Evolutionary conservation across 2,329 filamentous ascomycete genomes (phyloP).

Genomic region (Pseudocercospora vitis): DNA sequence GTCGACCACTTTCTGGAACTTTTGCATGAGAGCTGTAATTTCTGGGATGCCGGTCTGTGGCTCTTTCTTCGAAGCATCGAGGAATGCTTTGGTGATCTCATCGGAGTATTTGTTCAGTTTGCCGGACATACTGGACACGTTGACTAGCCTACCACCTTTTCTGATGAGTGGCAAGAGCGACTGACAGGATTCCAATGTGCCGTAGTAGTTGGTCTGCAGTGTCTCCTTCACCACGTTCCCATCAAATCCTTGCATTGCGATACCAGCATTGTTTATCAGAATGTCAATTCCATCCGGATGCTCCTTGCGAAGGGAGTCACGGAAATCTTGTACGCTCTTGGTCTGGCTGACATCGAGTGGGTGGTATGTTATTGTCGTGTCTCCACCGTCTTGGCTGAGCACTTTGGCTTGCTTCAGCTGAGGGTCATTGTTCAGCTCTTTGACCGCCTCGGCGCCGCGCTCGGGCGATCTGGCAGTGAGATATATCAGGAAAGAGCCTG

Average conservation of each 20-base stretch:
- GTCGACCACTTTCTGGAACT: slow-evolving; percentile 50
- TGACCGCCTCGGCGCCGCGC: slow-evolving; percentile 50
- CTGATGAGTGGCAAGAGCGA: slow-evolving; percentile 50
- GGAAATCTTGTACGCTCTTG: slow-evolving; percentile 47
- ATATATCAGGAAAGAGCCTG: slow-evolving; percentile 54
- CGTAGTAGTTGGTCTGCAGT: slow-evolving; percentile 54
- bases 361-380: slow-evolving; percentile 51
- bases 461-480: slow-evolving; percentile 53
- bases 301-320: slow-evolving; percentile 43
- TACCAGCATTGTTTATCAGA: slow-evolving; percentile 55
- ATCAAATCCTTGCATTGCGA: slow-evolving; percentile 42
- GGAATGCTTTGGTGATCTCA: slow-evolving; percentile 46
- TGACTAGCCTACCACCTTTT: slow-evolving; percentile 49
- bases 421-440: slow-evolving; percentile 45
- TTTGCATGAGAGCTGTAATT: slow-evolving; percentile 51
- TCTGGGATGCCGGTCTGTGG: slow-evolving; percentile 36
- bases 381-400: slow-evolving; percentile 44
- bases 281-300: slow-evolving; percentile 54
- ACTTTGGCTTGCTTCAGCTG: slow-evolving; percentile 50
- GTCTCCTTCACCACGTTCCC: slow-evolving; percentile 51
- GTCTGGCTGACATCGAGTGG: slow-evolving; percentile 51
- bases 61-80: slow-evolving; percentile 27
- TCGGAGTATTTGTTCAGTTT: slow-evolving; percentile 50
- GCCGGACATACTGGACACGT: slow-evolving; percentile 50
- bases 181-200: slow-evolving; percentile 49